Base-by-base conservation (phyloP, 495 filamentous ascomycete genomes). In the Neurospora sublineolata region DNA sequence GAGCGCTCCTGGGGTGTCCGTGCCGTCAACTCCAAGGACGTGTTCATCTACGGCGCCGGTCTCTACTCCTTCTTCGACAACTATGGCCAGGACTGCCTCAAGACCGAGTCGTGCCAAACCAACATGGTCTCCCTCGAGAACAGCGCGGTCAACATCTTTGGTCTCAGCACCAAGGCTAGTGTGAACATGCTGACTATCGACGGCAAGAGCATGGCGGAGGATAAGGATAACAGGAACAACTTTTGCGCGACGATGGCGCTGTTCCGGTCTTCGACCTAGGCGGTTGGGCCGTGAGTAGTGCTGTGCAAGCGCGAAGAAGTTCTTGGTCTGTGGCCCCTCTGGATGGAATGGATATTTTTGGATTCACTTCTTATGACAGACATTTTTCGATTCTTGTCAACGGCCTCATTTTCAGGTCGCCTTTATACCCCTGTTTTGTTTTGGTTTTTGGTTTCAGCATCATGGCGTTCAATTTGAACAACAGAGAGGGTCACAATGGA, bases 31-130 rank as follows among this genome's bases (percentile, higher is more conserved):
- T 91, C 89, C 16, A 85, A 84, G 10, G 87, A 93, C 58, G 80
- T 93, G 16, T 89, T 87, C 75, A 78, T 94, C 77, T 93, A 92
- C 78, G 93, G 93, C 71, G 90, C 89, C 7, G 93, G 93, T 12
- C 77, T 94, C 60, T 97, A 97, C 84, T 90, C 86, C 58, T 97
- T 96, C 87, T 97, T 95, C 77, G 89, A 90, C 74, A 95, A 94
- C 83, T 94, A 94, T 80, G 85, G 80, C 30, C 93, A 97, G 79
- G 84, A 83, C 12, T 97, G 95, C 76, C 85, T 97, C 67, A 80
- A 82, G 70, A 84, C 85, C 12, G 85, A 95, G 79, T 88, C 86
- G 68, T 97, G 95, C 83, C 94, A 97, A 83, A 83, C 88, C 71
- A 91, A 93, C 79, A 95, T 97, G 82, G 88, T 95, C n/a, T 88